Base-by-base conservation (phyloP, 768 basidiomycete genomes). In the Hericium coralloides region DNA sequence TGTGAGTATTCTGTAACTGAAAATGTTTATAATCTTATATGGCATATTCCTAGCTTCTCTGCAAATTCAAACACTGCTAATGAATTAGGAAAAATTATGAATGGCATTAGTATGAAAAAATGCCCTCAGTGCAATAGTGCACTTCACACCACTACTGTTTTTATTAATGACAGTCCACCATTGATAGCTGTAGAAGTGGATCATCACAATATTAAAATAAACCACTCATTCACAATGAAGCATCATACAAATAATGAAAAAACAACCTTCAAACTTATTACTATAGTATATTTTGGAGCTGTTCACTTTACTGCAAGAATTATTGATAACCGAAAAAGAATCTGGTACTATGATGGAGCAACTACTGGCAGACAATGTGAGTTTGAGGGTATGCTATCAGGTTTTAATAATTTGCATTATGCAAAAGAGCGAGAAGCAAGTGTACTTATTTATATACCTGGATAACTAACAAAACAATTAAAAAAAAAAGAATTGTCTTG, bases 331-430 rank as follows among this genome's bases (percentile, higher is more conserved):
- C 31, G 43, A 37, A 60, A 59, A 10, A 57, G 18, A 49, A 53
- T 68, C 1, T 68, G 65, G 65, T 69, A 60, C 43, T 58, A 69
- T 58, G 65, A 70, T 64, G 66, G 69, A 49, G 37, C 31, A 31
- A 22, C 52, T 2, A 52, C 52, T 10, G 18, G 37, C 17, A n/a
- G 18, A 38, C 12, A 20, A 38, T 38, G 26, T 37, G n/a, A n/a
- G 18, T 18, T 14, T 25, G 51, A 52, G 10, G 51, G 36, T 36
- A 31, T 14, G 10, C n/a, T 52, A 15, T 52, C 51, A 52, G 18
- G 15, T 38, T n/a, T 52, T 52, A 8, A 10, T 4, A 31, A 52
- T 31, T 25, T 52, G n/a, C 31, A 52, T 52, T 17, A 14, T 15
- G 25, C n/a, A n/a, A 22, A 12, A 52, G 22, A 17, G 3, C 12